Percentiles rank a stretch among this genome's conserved stretches.
These are phyloP conservation scores for Cystobasidium ongulense DNA, from an alignment of 768 basidiomycete genomes.

Conservation along the genomic window DNA sequence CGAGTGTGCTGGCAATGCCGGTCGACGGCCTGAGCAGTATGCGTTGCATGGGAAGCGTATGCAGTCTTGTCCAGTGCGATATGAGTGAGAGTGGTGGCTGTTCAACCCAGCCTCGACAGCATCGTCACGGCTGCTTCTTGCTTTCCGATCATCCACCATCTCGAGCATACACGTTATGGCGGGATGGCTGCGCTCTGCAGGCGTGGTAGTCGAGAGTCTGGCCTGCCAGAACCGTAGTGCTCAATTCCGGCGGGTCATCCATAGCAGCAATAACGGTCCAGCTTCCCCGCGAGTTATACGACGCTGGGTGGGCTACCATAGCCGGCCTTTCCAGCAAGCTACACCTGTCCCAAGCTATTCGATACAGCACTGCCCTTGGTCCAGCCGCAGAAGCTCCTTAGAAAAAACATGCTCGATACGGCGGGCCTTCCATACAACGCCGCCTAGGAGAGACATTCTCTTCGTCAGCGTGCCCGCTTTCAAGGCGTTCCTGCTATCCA, in stretches of 20 bases:
- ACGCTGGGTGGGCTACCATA: background rate
- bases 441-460: conserved; percentile 46
- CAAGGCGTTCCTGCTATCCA: conserved; percentile 46
- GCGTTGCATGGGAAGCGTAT: background rate
- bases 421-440: conserved; percentile 44
- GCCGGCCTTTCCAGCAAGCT: background rate
- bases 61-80: background rate
- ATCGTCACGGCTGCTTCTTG: background rate
- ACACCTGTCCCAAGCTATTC: background rate
- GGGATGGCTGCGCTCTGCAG: background rate
- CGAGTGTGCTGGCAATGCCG: conserved; percentile 20
- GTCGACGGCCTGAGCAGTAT: background rate
- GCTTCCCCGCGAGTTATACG: background rate
- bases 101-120: background rate
- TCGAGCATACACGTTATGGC: background rate
- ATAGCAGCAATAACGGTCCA: background rate
- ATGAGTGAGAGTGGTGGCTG: background rate
- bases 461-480: conserved; percentile 49
- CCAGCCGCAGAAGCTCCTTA: background rate
- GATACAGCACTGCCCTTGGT: background rate
- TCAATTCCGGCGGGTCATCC: background rate
- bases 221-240: background rate
- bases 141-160: background rate
- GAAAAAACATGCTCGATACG: background rate
- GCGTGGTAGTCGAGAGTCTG: background rate